Base-by-base conservation (phyloP, 805 yeast species). In the Starmerella geochares region DNA sequence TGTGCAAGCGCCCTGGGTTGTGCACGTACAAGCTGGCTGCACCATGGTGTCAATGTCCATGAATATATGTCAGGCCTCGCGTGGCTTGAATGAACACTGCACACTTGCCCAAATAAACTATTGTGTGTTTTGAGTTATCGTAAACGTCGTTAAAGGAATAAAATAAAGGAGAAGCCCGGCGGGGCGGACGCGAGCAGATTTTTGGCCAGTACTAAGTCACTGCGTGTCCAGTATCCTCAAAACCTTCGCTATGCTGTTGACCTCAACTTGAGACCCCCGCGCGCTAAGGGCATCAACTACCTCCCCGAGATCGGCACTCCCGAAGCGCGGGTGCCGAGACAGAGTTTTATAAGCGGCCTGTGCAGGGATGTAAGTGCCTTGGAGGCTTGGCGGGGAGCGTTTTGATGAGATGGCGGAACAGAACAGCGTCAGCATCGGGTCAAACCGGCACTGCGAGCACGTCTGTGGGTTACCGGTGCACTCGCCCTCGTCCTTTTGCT, bases 381-480 rank as follows among this genome's bases (percentile, higher is more conserved):
- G 49, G 21, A 44, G 35, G 38, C 40, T 36, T 1, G 46, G 42
- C 10, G 51, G 43, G 4, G 55, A 55, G 53, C 43, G 62, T 50
- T 47, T 54, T 7, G 76, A 74, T 4, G 94, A 92, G 21, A 87
- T 78, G 0, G 94, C 84, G 1, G 94, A 79, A 68, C 96, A 87
- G 67, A 87, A 87, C 36, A 85, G 70, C 2, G 94, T 86, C 4
- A 87, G 80, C 83, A 85, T 79, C 28, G 95, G 95, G 65, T 87
- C 95, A 43, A 68, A 64, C 61, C 82, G 94, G 66, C 96, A 86
- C 65, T 82, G 88, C 6, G 68, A 65, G 63, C 96, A 86, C 3
- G 87, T 79, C 2, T 95, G 95, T 10, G 96, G 96, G 59, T 85
- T 79, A 1, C 94, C 94, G 0, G 90, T 81, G 65, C 94, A 86